phyloP scores from a whole-genome alignment of 2,329 filamentous ascomycete genomes.

The Monosporascus sp. region DNA sequence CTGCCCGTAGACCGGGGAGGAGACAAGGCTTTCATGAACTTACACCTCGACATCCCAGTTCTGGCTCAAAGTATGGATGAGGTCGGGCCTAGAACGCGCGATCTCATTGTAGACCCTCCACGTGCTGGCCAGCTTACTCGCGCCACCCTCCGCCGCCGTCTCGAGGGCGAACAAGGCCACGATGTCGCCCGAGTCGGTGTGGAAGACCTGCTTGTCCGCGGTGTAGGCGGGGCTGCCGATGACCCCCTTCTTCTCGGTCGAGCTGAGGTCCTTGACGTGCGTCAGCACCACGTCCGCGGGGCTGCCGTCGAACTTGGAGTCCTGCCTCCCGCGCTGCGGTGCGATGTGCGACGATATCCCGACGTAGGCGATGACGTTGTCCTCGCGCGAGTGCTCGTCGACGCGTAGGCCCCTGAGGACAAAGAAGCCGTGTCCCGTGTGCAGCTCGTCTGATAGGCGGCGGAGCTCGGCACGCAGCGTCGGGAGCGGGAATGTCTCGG shows the following conservation, averaged over 20 bases:
- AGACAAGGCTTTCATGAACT: conserved; percentile 7
- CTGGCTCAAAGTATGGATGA: conserved; percentile 50
- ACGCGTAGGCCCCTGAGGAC: conserved; percentile 54
- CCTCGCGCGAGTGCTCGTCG: conserved; percentile 45
- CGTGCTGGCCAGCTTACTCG: conserved; percentile 52
- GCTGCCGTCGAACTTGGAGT: conserved; percentile 38
- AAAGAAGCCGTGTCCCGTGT: conserved; percentile 55
- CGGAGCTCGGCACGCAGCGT: conserved; percentile 44
- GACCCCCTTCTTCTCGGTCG: conserved; percentile 22
- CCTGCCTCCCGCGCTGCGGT: conserved; percentile 45
- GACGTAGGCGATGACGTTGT: conserved; percentile 54
- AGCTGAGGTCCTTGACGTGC: conserved; percentile 57
- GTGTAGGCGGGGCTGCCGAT: conserved; percentile 57
- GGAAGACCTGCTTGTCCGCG: conserved; percentile 56
- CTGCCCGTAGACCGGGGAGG: too few species aligned
- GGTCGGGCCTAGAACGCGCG: conserved; percentile 50
- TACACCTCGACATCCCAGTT: conserved; percentile 46
- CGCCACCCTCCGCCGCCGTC: conserved; percentile 48
- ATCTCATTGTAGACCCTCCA: conserved; percentile 60
- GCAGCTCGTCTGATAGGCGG: conserved; percentile 46
- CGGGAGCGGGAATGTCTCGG: conserved; percentile 51
- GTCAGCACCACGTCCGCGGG: conserved; percentile 47
- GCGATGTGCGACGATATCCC: conserved; percentile 56
- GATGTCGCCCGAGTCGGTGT: conserved; percentile 56
- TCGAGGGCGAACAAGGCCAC: conserved; percentile 52